A percentile compares a stretch with the other conserved stretches of the same genome.
phyloP scores from a whole-genome alignment of 768 basidiomycete genomes.

The Suillus bovinus region DNA sequence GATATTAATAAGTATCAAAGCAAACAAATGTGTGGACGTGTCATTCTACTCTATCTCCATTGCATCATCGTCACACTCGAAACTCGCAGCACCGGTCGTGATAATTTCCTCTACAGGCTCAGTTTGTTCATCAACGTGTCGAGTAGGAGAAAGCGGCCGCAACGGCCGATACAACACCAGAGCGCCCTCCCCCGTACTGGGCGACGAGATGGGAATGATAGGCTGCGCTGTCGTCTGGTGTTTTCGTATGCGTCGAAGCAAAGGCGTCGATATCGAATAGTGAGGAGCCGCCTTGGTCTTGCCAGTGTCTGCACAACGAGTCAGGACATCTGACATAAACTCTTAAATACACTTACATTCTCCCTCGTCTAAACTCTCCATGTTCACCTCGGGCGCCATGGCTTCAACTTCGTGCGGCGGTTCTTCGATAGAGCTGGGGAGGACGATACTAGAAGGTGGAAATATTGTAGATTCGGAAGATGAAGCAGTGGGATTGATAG shows the following conservation, averaged over 20 bases:
- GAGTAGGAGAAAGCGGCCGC: constrained; percentile 20
- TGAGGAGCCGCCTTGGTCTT: background rate
- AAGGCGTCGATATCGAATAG: constrained; percentile 32
- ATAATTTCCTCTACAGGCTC: constrained; percentile 18
- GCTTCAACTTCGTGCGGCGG: constrained; percentile 27
- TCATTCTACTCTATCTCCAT: constrained; percentile 51
- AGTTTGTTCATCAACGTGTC: constrained; percentile 14
- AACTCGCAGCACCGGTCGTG: background rate
- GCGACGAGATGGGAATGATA: constrained; percentile 21
- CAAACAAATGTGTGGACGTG: constrained; percentile 10
- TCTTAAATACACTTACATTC: constrained; percentile 46
- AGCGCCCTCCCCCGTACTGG: constrained; percentile 36
- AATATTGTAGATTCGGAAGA: constrained; percentile 9
- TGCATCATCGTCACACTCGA: constrained; percentile 36
- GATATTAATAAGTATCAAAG: constrained; percentile 15
- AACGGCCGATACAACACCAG: constrained; percentile 56
- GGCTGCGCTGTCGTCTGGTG: constrained; percentile 25
- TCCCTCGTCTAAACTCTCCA: constrained; percentile 73
- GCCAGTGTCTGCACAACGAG: background rate
- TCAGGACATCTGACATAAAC: background rate
- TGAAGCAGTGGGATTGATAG: constrained; percentile 8
- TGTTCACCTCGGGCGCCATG: constrained; percentile 52
- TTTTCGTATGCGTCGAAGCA: constrained; percentile 47
- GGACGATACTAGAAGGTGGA: constrained; percentile 20
- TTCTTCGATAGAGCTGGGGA: constrained; percentile 45